Evolutionary conservation across 1,284 basidiomycete species (phyloP), one percentile per base, ranked within the genome.

Genomic region (Leucoagaricus sp.): DNA sequence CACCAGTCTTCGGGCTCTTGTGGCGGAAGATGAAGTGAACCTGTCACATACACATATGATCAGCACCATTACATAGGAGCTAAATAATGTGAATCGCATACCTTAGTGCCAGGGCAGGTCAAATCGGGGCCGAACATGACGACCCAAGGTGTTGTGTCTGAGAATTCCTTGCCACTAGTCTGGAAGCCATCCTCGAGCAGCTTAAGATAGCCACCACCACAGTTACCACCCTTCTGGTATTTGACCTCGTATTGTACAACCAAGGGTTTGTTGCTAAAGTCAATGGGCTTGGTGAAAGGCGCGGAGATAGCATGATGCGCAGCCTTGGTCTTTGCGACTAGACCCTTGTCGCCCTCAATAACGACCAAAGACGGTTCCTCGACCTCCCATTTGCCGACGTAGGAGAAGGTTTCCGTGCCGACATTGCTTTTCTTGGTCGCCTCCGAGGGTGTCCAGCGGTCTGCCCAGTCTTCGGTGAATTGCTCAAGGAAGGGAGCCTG

Each of bases 191-290:
- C 87, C 69, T 92, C 89, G 52, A 99, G 86, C 57, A 99, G 87
- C 80, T 99, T 99, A 78, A 99, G 77, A 78, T 99, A 99, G 40
- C 97, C 97, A 78, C 97, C 97, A 75, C 97, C 97, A 67, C 97
- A 99, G 77, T 96, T 96, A 58, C 98, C 93, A 58, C 96, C 96
- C 77, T 98, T 96, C 80, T 99, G 96, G 74, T 98, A 94, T 81
- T 99, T 98, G 77, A 96, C 95, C 75, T 99, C 97, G 72, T 99
- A 99, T 74, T 98, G 96, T 17, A 99, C 89, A 62, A 99, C 95
- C 49, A 99, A 81, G 41, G 96, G 93, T 77, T 97, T 85, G 61
- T 86, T 80, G 69, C 85, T 86, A 75, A 96, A 93, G 78, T 91
- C 87, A 66, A 98, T 81, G 54, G 91, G 80, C 63, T 84, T 72